Conservation (phyloP, 441 rosid species). For the Pelargonium myrrhifolium region DNA sequence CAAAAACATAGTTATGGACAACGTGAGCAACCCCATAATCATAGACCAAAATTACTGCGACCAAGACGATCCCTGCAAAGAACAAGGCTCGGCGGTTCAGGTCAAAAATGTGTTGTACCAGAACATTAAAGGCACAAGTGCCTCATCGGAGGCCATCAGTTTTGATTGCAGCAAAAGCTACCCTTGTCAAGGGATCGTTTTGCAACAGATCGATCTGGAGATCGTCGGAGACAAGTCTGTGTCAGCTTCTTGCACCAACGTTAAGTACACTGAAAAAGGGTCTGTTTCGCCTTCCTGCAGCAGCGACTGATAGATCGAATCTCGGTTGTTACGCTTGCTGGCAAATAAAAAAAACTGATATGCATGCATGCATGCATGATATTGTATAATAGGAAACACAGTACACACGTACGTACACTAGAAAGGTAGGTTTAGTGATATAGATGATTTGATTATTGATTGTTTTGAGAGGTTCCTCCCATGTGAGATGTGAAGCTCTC, state of each 20-base stretch:
- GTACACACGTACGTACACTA: too few species aligned
- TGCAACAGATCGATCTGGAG: constrained; percentile 36
- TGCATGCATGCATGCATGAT: too few species aligned
- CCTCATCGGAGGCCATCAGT: constrained; percentile 49
- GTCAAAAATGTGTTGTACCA: constrained; percentile 56
- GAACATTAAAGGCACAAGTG: constrained; percentile 64
- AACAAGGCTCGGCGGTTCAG: constrained; percentile 54
- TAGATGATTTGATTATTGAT: too few species aligned
- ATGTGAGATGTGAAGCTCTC: too few species aligned
- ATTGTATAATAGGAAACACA: too few species aligned
- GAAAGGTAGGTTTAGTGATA: too few species aligned
- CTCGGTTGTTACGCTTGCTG: too few species aligned
- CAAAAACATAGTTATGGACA: constrained; percentile 53
- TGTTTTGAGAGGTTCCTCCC: too few species aligned
- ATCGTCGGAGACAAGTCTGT: constrained; percentile 22
- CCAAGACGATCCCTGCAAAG: constrained; percentile 48
- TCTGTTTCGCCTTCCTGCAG: constrained; percentile 51
- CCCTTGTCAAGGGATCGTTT: constrained; percentile 52
- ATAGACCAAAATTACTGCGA: constrained; percentile 81
- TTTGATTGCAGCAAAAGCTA: constrained; percentile 50
- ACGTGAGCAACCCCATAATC: constrained; percentile 72
- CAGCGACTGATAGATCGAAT: too few species aligned
- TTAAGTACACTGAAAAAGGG: constrained; percentile 28
- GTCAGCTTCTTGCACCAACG: constrained; percentile 50
- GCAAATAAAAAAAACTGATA: too few species aligned